phyloP scores from a whole-genome alignment of 306 rosid species.

The Citrullus colocynthis region DNA sequence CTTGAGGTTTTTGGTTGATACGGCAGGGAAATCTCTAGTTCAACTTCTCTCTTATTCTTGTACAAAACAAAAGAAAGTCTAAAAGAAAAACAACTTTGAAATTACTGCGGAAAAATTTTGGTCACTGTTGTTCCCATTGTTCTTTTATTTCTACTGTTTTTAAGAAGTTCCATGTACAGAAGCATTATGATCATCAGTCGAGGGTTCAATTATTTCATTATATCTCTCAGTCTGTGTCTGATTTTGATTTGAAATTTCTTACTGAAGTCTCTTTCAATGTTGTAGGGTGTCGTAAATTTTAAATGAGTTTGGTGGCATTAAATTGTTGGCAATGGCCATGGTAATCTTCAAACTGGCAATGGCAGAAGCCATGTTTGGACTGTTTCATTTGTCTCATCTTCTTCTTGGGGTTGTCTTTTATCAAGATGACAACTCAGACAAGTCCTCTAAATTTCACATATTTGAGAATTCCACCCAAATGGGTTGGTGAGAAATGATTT shows the following conservation, averaged over 20 bases:
- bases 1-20: conserved; percentile 17
- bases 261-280: not conserved
- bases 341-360: not conserved
- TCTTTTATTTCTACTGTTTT: conserved; percentile 10
- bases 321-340: not conserved
- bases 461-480: not conserved
- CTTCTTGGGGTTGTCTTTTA: not conserved
- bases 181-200: conserved; percentile 9
- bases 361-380: not conserved
- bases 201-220: not conserved
- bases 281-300: no score
- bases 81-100: not conserved
- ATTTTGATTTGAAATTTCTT: not conserved
- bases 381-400: not conserved
- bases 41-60: conserved; percentile 23
- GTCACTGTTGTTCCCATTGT: conserved; percentile 19
- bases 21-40: conserved; percentile 27
- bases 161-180: conserved; percentile 33
- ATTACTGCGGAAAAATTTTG: conserved; percentile 69
- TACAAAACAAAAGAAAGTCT: conserved; percentile 24
- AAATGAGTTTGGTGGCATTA: not conserved
- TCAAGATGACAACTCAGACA: not conserved
- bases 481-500: not conserved
- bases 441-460: not conserved
- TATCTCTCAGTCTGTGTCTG: not conserved